Conservation (phyloP, 345 rosid genomes). For the Camelina neglecta region DNA sequence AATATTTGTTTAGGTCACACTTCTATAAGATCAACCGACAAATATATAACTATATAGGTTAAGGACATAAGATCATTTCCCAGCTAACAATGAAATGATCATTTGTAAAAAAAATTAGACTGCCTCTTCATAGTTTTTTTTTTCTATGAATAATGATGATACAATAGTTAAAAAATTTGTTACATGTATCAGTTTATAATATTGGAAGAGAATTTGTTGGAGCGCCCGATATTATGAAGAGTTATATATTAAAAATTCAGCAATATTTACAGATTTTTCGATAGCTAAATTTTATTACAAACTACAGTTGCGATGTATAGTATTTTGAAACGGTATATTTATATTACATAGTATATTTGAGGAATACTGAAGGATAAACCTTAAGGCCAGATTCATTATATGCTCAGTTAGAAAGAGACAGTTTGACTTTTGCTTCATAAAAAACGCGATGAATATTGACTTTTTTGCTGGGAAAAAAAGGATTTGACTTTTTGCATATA, state of each 20-base stretch:
- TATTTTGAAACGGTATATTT: too few relatives aligned
- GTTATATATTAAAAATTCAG: not conserved
- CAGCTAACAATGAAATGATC: too few relatives aligned
- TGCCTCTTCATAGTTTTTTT: too few relatives aligned
- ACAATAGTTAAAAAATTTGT: not conserved
- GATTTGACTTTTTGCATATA: slow-evolving; percentile 23
- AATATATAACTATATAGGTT: too few relatives aligned
- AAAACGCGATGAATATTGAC: not conserved
- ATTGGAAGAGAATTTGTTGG: not conserved
- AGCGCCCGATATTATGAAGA: not conserved
- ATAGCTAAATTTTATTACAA: too few relatives aligned
- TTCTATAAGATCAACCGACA: not conserved
- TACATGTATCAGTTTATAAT: not conserved
- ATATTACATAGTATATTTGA: not conserved
- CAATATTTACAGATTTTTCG: not conserved
- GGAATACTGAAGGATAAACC: slow-evolving; percentile 8
- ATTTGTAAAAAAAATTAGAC: not conserved
- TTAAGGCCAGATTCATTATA: not conserved
- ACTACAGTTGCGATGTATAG: too few relatives aligned
- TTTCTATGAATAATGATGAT: too few relatives aligned
- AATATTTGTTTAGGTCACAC: not conserved
- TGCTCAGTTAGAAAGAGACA: slow-evolving; percentile 3
- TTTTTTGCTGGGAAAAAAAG: not conserved
- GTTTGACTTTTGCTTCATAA: slow-evolving; percentile 30
- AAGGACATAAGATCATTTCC: too few relatives aligned